Evolutionary conservation across 2,329 filamentous ascomycete species (phyloP), one percentile per base, ranked within the genome.

Genomic region (Colletotrichum echinochloae): DNA sequence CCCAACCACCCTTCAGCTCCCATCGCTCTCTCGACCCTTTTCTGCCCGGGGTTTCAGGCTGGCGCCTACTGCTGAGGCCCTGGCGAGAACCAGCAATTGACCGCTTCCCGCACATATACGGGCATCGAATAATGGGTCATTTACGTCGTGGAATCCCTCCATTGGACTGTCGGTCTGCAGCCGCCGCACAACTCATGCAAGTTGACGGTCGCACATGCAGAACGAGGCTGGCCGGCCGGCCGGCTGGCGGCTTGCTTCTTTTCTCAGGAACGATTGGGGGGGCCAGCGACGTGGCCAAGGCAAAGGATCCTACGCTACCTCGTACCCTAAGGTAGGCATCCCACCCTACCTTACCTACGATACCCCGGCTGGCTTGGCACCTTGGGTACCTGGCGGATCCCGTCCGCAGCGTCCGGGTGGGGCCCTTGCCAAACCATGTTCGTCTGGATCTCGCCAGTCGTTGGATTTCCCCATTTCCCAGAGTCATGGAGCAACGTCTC

Each of bases 111-210:
- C 37, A 67, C 63, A 41, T 20, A 59, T 62, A 57, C 35, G 35
- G 28, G 44, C n/a, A 35, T 35, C 52, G 49, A 59, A 57, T 52
- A 67, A 65, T 71, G 69, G 69, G 54, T 66, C 65, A 33, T 39
- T 71, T 71, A 74, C 75, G 74, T 80, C 79, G 79, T 80, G 79
- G 77, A 78, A 72, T 70, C 68, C 54, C 52, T 72, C 65, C 70
- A 80, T 81, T 71, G 69, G 69, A 60, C 65, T 57, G 55, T 60
- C 65, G 5, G 59, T 59, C 59, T 70, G 65, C 69, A 70, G 60
- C 46, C 69, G 49, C 64, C 30, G 65, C 60, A 65, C 65, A 60
- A 56, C 65, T 60, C 41, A 71, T 71, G 69, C 69, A 70, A 60
- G 60, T 64, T 33, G 48, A 51, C 55, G 20, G 60, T 71, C 69